A percentile compares a stretch with the other conserved stretches of the same genome.
Evolutionary conservation across 1,139 yeast species (phyloP).

Genomic region (Yamadazyma membranifaciens): DNA sequence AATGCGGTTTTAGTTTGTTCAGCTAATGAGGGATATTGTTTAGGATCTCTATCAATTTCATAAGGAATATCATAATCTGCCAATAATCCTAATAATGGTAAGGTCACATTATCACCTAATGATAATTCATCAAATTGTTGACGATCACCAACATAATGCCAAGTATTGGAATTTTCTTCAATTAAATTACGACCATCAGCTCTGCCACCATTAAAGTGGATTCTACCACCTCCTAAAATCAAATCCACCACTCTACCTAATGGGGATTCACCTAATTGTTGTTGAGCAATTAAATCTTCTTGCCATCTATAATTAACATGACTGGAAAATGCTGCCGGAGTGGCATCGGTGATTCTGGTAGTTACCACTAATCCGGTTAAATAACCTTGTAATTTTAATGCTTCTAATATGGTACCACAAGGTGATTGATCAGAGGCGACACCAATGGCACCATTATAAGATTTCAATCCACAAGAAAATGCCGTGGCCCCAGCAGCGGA

Average conservation of each 20-base stretch:
- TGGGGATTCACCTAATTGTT: conserved; percentile 76
- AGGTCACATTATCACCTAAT: conserved; percentile 56
- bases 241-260: conserved; percentile 77
- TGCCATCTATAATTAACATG: conserved; percentile 72
- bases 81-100: conserved; percentile 72
- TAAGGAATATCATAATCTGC: conserved; percentile 77
- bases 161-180: conserved; percentile 52
- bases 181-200: conserved; percentile 63
- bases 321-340: conserved; percentile 84
- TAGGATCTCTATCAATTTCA: conserved; percentile 66
- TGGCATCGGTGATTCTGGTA: conserved; percentile 70
- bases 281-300: conserved; percentile 83
- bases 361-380: conserved; percentile 85
- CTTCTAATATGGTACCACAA: conserved; percentile 82
- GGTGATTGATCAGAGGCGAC: conserved; percentile 62
- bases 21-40: conserved; percentile 65
- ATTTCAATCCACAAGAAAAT: conserved; percentile 72
- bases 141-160: conserved; percentile 65
- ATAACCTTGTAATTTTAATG: conserved; percentile 74
- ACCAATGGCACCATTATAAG: conserved; percentile 86
- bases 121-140: conserved; percentile 50
- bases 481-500: conserved; percentile 97
- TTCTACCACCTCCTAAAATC: conserved; percentile 86
- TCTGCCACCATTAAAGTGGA: conserved; percentile 76
- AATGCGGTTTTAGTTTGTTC: conserved; percentile 74